phyloP scores from a whole-genome alignment of 1,284 basidiomycete genomes.

The Ustilago bromivora region DNA sequence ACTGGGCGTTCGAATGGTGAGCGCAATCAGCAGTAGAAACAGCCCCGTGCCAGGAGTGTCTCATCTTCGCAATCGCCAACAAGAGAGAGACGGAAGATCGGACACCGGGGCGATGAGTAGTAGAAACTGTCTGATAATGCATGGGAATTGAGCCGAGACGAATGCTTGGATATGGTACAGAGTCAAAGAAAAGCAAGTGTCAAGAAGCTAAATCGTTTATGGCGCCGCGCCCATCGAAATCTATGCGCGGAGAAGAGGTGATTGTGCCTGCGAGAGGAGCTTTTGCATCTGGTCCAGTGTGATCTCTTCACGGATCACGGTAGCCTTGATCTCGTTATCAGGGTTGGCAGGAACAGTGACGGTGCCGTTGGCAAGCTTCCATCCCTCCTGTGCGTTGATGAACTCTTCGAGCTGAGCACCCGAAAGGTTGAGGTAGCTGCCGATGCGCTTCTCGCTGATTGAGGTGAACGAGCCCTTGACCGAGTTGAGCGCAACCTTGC shows the following conservation, averaged over 20 bases:
- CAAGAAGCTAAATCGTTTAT: constrained; percentile 15
- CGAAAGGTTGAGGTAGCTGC: constrained; percentile 79
- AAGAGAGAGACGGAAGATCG: too few species aligned
- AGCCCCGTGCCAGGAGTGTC: too few species aligned
- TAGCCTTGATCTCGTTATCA: constrained; percentile 88
- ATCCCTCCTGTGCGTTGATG: constrained; percentile 77
- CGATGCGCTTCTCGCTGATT: constrained; percentile 78
- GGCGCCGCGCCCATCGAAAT: background rate
- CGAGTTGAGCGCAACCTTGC: constrained; percentile 80
- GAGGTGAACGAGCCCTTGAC: constrained; percentile 83
- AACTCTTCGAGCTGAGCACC: constrained; percentile 79
- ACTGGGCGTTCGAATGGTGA: too few species aligned
- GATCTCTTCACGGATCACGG: constrained; percentile 90
- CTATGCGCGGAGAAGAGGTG: constrained; percentile 43
- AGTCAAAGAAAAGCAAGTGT: constrained; percentile 23
- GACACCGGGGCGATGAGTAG: background rate
- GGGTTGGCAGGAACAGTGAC: constrained; percentile 76
- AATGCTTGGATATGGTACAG: constrained; percentile 49
- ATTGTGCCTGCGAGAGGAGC: constrained; percentile 58
- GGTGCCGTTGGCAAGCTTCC: constrained; percentile 78
- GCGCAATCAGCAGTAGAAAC: too few species aligned
- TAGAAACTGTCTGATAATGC: constrained; percentile 8
- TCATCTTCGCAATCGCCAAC: too few species aligned
- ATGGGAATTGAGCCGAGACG: constrained; percentile 27
- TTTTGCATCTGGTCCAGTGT: constrained; percentile 76